These are phyloP conservation scores for Penicillium egyptiacum DNA, from an alignment of 495 filamentous ascomycete genomes.

Conservation along the genomic window DNA sequence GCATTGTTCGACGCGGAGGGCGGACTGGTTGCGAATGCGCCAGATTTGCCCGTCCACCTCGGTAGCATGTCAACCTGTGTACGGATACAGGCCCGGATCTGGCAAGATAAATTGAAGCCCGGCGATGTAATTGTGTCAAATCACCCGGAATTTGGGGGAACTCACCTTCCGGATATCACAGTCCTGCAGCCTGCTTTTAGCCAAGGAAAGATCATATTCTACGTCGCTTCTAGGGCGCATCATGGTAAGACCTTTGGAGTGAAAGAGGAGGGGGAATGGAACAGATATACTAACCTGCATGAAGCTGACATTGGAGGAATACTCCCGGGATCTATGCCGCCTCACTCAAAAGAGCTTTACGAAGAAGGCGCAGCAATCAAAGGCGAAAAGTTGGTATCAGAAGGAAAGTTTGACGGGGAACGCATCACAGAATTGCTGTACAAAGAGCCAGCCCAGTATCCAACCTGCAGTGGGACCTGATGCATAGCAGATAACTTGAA, in stretches of 20 bases:
- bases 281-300: slow-evolving; percentile 65
- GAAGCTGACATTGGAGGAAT: slow-evolving; percentile 92
- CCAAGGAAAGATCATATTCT: slow-evolving; percentile 74
- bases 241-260: slow-evolving; percentile 54
- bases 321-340: slow-evolving; percentile 92
- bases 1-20: slow-evolving; percentile 43
- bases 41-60: slow-evolving; percentile 90
- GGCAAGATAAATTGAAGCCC: slow-evolving; percentile 79
- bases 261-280: neutral
- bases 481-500: slow-evolving; percentile 91
- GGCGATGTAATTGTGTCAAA: slow-evolving; percentile 95
- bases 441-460: slow-evolving; percentile 76
- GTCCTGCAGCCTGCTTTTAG: slow-evolving; percentile 80
- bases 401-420: slow-evolving; percentile 83
- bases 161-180: slow-evolving; percentile 87
- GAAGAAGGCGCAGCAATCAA: slow-evolving; percentile 93
- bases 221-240: slow-evolving; percentile 86
- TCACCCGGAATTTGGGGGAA: slow-evolving; percentile 89
- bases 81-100: slow-evolving; percentile 71
- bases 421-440: slow-evolving; percentile 80
- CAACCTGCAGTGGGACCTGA: slow-evolving; percentile 84
- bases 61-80: slow-evolving; percentile 70
- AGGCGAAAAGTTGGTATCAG: slow-evolving; percentile 89
- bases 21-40: slow-evolving; percentile 60
- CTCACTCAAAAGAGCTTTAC: slow-evolving; percentile 84